phyloP scores from a whole-genome alignment of 345 rosid genomes.

The Psidium friedrichsthalianum region DNA sequence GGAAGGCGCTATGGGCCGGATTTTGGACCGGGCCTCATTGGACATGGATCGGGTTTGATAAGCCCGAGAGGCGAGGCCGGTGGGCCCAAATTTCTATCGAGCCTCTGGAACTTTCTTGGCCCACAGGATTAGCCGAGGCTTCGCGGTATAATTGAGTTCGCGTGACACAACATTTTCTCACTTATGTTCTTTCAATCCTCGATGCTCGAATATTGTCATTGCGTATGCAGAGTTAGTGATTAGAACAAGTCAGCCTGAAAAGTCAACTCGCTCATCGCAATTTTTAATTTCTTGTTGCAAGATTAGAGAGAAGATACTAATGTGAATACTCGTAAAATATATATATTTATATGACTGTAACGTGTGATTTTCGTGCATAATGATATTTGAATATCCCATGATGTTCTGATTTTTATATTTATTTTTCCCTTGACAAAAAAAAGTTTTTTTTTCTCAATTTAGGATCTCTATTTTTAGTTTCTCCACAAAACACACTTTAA shows the following conservation, averaged over 20 bases:
- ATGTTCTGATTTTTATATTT: no score
- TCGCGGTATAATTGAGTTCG: not conserved
- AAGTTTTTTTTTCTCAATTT: no score
- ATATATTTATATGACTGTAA: rapidly evolving
- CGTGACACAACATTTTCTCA: not conserved
- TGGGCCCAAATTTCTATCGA: not conserved
- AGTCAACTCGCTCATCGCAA: not conserved
- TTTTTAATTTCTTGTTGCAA: not conserved
- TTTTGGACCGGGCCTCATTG: not conserved
- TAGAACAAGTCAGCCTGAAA: not conserved
- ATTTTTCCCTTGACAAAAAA: no score
- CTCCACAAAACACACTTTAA: no score
- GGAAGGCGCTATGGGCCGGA: not conserved
- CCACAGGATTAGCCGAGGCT: not conserved
- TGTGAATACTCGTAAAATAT: rapidly evolving
- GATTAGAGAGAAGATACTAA: not conserved
- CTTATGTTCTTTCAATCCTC: not conserved
- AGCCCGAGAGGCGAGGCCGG: not conserved
- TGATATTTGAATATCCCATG: rapidly evolving
- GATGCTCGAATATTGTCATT: not conserved
- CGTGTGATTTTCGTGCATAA: rapidly evolving
- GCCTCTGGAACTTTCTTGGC: not conserved
- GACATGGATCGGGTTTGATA: no score
- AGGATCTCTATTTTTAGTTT: no score
- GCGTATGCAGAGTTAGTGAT: not conserved